Conservation (phyloP, 192 early-diverging fungal species). For the Backusella parvicylindrica region DNA sequence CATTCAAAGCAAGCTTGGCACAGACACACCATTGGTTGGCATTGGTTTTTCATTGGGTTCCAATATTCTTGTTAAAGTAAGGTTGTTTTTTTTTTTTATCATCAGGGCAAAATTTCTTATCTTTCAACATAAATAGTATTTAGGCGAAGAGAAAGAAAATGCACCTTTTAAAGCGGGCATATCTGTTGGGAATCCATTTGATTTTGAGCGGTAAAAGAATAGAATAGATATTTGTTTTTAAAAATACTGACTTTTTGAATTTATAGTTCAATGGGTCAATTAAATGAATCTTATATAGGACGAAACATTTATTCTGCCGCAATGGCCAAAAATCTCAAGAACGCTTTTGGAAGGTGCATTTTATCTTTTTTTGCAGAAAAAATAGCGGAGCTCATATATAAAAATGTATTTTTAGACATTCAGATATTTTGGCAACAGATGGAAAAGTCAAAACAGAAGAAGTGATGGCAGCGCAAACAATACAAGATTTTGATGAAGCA, state of each 20-base stretch:
- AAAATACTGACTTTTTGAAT: background rate
- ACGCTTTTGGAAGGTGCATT: conserved; percentile 35
- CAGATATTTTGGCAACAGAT: conserved; percentile 41
- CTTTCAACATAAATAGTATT: conserved; percentile 39
- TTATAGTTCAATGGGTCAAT: conserved; percentile 26
- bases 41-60: conserved; percentile 90
- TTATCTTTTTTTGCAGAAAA: background rate
- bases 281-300: conserved; percentile 45
- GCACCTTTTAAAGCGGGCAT: conserved; percentile 72
- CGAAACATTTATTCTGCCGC: conserved; percentile 41
- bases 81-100: background rate
- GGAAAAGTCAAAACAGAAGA: conserved; percentile 45
- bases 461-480: conserved; percentile 47
- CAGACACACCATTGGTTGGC: conserved; percentile 66
- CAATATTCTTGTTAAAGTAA: conserved; percentile 84
- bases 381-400: background rate
- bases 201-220: conserved; percentile 55
- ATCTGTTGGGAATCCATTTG: conserved; percentile 85
- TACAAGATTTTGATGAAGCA: conserved; percentile 85
- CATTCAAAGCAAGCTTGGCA: conserved; percentile 47
- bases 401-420: conserved; percentile 21
- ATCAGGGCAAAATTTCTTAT: background rate
- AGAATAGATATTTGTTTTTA: background rate
- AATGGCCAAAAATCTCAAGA: conserved; percentile 46
- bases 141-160: conserved; percentile 75